Base-by-base conservation (phyloP, 108 stramenopile genomes). In the Bacterosira constricta region DNA sequence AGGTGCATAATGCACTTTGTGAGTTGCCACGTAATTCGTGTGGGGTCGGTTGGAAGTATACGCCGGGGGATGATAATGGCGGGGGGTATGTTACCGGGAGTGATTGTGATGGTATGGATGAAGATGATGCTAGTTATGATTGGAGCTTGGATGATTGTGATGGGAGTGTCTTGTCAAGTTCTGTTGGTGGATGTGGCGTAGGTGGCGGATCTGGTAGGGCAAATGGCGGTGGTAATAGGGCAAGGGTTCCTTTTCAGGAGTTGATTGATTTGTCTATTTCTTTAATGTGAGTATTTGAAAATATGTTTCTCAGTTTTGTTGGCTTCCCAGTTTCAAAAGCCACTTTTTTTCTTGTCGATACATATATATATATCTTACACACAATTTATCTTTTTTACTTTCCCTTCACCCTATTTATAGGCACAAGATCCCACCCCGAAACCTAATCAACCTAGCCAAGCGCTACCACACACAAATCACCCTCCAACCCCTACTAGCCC, bases 181-280 rank as follows among this genome's bases (percentile, higher is more conserved):
- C 54, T 20, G 50, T 52, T 17, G 63, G 62, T 42, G 10, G 17
- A n/a, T 18, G 38, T 7, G 20, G 26, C 6, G 10, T 36, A 23
- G 39, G 38, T 7, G 20, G 26, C 6, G 10, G 23, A 23, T 67
- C 66, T 37, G 57, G 73, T 57, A 30, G 52, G 36, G 15, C 60
- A 7, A 51, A 66, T 61, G 60, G 53, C 18, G 41, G 68, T 27
- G 11, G 13, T 10, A 62, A 38, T 12, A 62, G 32, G 57, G 66
- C 67, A 11, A 73, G 67, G 27, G 93, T 94, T 34, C 89, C 93
- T 27, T 94, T 94, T 71, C 89, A 94, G 79, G 86, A 81, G 60
- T 66, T 94, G 41, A 81, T 94, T 61, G 90, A 94, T 63, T 69
- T 79, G 58, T 89, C 93, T 1, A 56, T 94, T 23, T 53, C 62